A percentile compares a stretch with the other conserved stretches of the same genome.
Conservation (phyloP, 2,329 filamentous ascomycete genomes). For the Hypocreales sp. region DNA sequence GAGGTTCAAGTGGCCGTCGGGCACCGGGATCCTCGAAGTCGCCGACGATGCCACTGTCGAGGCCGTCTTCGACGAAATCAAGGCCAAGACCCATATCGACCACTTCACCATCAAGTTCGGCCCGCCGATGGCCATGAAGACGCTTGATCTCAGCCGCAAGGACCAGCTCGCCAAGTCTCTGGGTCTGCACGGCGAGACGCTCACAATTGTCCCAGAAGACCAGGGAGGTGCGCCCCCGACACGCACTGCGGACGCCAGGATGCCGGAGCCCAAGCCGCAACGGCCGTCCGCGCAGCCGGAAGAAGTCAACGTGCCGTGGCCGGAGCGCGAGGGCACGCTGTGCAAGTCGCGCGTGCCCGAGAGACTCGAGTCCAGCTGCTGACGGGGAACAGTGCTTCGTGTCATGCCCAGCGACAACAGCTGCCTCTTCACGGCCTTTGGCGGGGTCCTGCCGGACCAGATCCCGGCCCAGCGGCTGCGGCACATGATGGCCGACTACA, state of each 20-base stretch:
- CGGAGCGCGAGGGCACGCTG: slow-evolving; percentile 32
- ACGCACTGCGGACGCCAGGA: too few relatives aligned
- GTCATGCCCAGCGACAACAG: slow-evolving; percentile 97
- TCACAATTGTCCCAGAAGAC: slow-evolving; percentile 32
- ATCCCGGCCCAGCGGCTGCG: slow-evolving; percentile 43
- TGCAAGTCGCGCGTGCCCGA: slow-evolving; percentile 16
- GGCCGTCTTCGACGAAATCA: slow-evolving; percentile 45
- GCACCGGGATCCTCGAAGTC: slow-evolving; percentile 54
- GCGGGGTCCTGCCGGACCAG: slow-evolving; percentile 54
- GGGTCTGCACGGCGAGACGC: slow-evolving; percentile 31
- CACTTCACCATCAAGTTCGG: slow-evolving; percentile 70
- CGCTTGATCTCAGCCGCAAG: slow-evolving; percentile 43
- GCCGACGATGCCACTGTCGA: slow-evolving; percentile 50
- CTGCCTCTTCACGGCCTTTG: slow-evolving; percentile 84
- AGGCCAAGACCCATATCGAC: slow-evolving; percentile 45
- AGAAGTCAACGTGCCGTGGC: slow-evolving; percentile 29
- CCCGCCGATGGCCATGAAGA: slow-evolving; percentile 52
- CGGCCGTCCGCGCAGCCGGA: slow-evolving; percentile 8
- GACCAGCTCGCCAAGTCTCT: slow-evolving; percentile 30
- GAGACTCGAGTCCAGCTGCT: neutral
- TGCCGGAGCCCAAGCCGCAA: too few relatives aligned
- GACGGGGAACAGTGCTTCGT: slow-evolving; percentile 47
- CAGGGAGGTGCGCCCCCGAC: slow-evolving; percentile 4
- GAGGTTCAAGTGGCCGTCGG: slow-evolving; percentile 59
- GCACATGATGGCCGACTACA: slow-evolving; percentile 62